A percentile compares a stretch with the other conserved stretches of the same genome.
Conservation (phyloP, 352 stramenopile species). For the Pythium myriotylum region DNA sequence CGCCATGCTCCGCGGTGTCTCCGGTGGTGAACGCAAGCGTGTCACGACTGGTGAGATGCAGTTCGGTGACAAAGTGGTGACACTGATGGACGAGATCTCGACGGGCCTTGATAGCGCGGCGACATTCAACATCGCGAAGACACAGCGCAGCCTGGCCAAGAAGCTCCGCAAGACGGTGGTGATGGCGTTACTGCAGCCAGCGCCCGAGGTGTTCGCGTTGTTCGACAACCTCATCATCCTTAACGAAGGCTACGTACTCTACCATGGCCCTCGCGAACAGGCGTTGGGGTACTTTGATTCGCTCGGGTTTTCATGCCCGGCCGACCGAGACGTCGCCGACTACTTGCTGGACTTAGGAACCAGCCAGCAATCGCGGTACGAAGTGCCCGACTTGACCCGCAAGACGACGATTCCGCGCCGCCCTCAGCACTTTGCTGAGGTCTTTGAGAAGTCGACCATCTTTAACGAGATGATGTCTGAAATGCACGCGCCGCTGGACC, state of each 20-base stretch:
- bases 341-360: conserved; percentile 83
- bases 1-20: conserved; percentile 48
- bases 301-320: conserved; percentile 68
- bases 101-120: conserved; percentile 91
- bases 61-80: conserved; percentile 57
- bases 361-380: conserved; percentile 31
- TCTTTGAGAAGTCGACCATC: conserved; percentile 24
- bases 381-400: not conserved
- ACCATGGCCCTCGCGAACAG: conserved; percentile 65
- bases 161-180: conserved; percentile 61
- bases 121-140: conserved; percentile 86
- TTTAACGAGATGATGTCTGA: conserved; percentile 47
- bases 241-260: conserved; percentile 90
- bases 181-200: conserved; percentile 88
- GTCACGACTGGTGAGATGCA: conserved; percentile 81
- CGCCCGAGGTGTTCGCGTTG: conserved; percentile 91
- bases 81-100: conserved; percentile 89
- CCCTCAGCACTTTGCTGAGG: conserved; percentile 22
- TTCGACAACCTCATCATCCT: conserved; percentile 95
- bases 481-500: conserved; percentile 85
- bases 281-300: conserved; percentile 75
- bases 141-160: conserved; percentile 53
- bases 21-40: conserved; percentile 61
- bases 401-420: not conserved
- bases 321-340: conserved; percentile 85